Evolutionary conservation across 495 filamentous ascomycete species (phyloP).

Genomic region (Hypoxylon fuscum): DNA sequence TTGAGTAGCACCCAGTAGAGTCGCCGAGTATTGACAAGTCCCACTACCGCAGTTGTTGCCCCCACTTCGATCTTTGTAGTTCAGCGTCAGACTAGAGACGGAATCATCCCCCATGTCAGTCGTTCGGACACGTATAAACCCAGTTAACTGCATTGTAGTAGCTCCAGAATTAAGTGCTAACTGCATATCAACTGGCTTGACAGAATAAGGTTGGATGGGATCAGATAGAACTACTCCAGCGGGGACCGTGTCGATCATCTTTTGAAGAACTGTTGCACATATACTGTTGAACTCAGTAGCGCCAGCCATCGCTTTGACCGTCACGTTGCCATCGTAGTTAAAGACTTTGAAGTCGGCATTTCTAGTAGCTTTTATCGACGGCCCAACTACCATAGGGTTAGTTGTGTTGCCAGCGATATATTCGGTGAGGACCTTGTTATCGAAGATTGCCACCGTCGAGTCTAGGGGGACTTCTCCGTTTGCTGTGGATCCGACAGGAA

Average conservation of each 20-base stretch:
- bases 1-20: conserved; percentile 54
- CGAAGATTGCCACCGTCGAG: conserved; percentile 57
- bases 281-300: conserved; percentile 52
- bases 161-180: conserved; percentile 51
- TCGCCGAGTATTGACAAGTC: conserved; percentile 55
- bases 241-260: conserved; percentile 71
- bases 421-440: conserved; percentile 65
- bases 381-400: conserved; percentile 63
- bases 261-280: conserved; percentile 63
- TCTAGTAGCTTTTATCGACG: conserved; percentile 48
- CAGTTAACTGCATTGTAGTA: conserved; percentile 49
- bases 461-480: conserved; percentile 60
- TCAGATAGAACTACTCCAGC: conserved; percentile 58
- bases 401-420: conserved; percentile 62
- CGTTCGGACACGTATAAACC: conserved; percentile 55
- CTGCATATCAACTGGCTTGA: conserved; percentile 66
- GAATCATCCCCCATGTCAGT: conserved; percentile 46
- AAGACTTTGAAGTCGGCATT: conserved; percentile 68
- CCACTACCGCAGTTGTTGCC: conserved; percentile 71
- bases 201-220: conserved; percentile 63
- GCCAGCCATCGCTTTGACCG: conserved; percentile 58
- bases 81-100: conserved; percentile 63
- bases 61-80: conserved; percentile 94
- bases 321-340: conserved; percentile 64
- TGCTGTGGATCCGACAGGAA: conserved; percentile 54